Conservation (phyloP, 768 basidiomycete species). For the Mycena polygramma region DNA sequence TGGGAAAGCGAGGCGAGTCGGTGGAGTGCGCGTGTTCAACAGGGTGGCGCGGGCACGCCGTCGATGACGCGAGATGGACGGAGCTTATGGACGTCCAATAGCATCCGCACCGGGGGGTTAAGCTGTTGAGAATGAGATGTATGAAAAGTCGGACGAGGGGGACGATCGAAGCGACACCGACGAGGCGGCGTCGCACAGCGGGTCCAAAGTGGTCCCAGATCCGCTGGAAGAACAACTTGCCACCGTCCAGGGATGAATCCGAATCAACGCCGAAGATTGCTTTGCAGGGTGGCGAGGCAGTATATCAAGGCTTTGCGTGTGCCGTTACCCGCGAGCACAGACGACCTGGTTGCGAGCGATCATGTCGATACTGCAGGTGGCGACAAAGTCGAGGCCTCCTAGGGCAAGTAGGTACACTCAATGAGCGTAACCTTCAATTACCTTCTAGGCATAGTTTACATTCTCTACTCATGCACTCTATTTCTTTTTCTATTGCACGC, state of each 20-base stretch:
- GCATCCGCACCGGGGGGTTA: slow-evolving; percentile 68
- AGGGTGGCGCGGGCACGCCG: slow-evolving; percentile 57
- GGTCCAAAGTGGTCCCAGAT: slow-evolving; percentile 16
- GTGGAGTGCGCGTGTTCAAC: slow-evolving; percentile 83
- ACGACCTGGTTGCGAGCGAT: slow-evolving; percentile 19
- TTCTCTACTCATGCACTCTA: neutral
- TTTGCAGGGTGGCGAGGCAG: slow-evolving; percentile 27
- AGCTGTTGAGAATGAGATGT: slow-evolving; percentile 59
- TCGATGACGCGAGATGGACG: slow-evolving; percentile 62
- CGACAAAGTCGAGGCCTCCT: neutral
- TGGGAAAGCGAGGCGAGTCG: slow-evolving; percentile 93
- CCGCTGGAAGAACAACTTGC: slow-evolving; percentile 14
- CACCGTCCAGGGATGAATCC: slow-evolving; percentile 17
- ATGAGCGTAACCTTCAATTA: slow-evolving; percentile 4
- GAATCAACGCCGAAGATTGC: slow-evolving; percentile 20
- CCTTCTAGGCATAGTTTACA: slow-evolving; percentile 21
- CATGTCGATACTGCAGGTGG: neutral
- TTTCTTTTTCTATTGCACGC: too few species aligned
- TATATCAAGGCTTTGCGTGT: slow-evolving; percentile 30
- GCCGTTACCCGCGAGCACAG: slow-evolving; percentile 34
- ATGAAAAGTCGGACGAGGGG: slow-evolving; percentile 46
- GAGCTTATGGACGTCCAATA: slow-evolving; percentile 73
- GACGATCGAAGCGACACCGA: slow-evolving; percentile 32
- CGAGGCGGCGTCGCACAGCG: slow-evolving; percentile 12
- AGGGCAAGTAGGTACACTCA: slow-evolving; percentile 25